Percentiles rank a stretch among this genome's conserved stretches.
Conservation (phyloP, 768 basidiomycete genomes). For the Coprinopsis sp. region DNA sequence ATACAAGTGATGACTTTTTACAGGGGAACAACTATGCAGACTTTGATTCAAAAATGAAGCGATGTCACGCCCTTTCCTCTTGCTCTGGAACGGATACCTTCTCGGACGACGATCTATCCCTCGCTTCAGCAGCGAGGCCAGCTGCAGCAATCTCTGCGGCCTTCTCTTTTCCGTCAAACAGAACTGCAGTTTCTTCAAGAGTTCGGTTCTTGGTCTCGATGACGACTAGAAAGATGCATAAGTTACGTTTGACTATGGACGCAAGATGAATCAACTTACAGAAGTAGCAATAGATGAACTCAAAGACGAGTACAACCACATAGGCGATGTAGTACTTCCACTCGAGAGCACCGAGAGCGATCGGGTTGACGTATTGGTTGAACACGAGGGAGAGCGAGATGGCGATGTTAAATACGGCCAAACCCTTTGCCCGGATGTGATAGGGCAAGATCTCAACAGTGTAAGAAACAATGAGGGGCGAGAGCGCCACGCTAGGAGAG, state of each 20-base stretch:
- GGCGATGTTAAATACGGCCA: slow-evolving; percentile 75
- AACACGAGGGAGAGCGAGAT: slow-evolving; percentile 80
- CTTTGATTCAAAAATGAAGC: no score
- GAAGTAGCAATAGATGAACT: slow-evolving; percentile 61
- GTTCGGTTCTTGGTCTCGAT: slow-evolving; percentile 69
- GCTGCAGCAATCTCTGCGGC: no score
- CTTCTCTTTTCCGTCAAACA: no score
- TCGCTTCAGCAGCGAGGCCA: no score
- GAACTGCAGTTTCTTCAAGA: slow-evolving; percentile 75
- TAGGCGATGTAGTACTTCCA: slow-evolving; percentile 66
- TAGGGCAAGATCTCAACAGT: slow-evolving; percentile 87
- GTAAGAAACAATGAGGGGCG: slow-evolving; percentile 82
- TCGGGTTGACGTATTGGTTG: slow-evolving; percentile 85
- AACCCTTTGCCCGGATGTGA: slow-evolving; percentile 79
- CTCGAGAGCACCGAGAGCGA: slow-evolving; percentile 55
- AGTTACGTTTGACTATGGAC: no score
- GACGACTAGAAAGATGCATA: slow-evolving; percentile 64
- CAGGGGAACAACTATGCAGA: no score
- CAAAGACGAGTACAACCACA: not conserved
- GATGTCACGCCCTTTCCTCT: no score
- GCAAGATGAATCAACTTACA: no score
- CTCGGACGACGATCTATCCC: no score
- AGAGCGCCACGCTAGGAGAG: slow-evolving; percentile 63
- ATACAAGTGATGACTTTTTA: no score
- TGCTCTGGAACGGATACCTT: no score